Base-by-base conservation (phyloP, 2,329 filamentous ascomycete species). In the Coniochaeta sp. region DNA sequence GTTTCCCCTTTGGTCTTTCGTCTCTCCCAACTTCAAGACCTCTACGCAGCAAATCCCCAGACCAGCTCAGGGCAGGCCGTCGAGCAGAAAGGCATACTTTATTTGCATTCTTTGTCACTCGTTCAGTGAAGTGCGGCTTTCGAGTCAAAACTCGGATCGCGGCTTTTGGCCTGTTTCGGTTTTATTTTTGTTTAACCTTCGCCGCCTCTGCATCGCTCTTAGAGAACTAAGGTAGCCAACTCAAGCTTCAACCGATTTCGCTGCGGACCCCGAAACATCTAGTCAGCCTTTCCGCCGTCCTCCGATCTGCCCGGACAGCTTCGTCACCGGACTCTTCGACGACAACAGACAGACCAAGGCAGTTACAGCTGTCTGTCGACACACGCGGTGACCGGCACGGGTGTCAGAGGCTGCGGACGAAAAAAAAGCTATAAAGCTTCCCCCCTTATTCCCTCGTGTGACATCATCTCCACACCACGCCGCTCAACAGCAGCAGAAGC, bases 51-150 rank as follows among this genome's bases (percentile, higher is more conserved):
- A 52, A 30, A 30, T 30, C 47, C 22, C 22, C 2, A 28, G 47
- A 52, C 30, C 54, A 56, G n/a, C 54, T 56, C 54, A 56, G 28
- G 30, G 54, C 54, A 56, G 30, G 47, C 47, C 28, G 54, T 34
- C 30, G 54, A 34, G 54, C n/a, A 56, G 26, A 30, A 19, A 55
- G 26, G 52, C 30, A 56, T 56, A 19, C 24, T 28, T 44, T 28
- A 57, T n/a, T 55, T 57, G 34, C 55, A 40, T 42, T 57, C 34
- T 44, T 57, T 57, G 55, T 57, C 55, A 34, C 55, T 57, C 55
- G 55, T 57, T 57, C 55, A 57, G 24, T 52, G 47, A 52, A 52
- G 22, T 52, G 22, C 47, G 47, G 47, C 10, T 22, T 24, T 47
- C 42, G 19, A 24, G 19, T 24, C 42, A 24, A 47, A 42, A 36